Evolutionary conservation across 2,329 filamentous ascomycete genomes (phyloP).

Genomic region (Epichloe brachyelytri): DNA sequence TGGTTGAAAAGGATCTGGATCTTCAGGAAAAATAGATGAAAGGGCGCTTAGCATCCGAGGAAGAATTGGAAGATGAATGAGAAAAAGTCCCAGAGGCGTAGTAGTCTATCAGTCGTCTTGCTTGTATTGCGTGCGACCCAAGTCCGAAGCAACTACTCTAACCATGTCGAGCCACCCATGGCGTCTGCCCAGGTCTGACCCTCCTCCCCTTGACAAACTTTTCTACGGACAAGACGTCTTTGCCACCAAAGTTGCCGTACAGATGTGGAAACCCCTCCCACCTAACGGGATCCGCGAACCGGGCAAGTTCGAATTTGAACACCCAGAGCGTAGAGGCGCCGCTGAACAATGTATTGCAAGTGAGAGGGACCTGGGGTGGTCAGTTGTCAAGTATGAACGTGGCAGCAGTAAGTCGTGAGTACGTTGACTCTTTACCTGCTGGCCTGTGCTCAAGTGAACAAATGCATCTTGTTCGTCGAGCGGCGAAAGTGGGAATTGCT

Average conservation of each 20-base stretch:
- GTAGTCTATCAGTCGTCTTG: too few relatives aligned
- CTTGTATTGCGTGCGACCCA: neutral
- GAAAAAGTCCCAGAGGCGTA: too few relatives aligned
- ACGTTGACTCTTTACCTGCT: conserved; percentile 29
- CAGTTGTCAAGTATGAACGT: neutral
- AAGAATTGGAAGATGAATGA: neutral
- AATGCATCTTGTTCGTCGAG: conserved; percentile 49
- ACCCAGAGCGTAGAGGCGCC: conserved; percentile 30
- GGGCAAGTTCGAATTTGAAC: conserved; percentile 38
- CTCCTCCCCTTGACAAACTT: conserved; percentile 33
- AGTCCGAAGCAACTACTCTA: conserved; percentile 20
- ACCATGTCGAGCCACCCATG: conserved; percentile 27
- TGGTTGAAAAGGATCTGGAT: conserved; percentile 76
- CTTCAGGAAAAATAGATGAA: conserved; percentile 11
- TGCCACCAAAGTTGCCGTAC: conserved; percentile 42
- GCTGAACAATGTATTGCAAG: conserved; percentile 32
- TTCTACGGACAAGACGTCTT: conserved; percentile 34
- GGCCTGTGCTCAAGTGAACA: conserved; percentile 45
- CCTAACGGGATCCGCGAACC: conserved; percentile 29
- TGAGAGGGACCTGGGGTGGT: conserved; percentile 27
- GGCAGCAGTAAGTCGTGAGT: too few relatives aligned
- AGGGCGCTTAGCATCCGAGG: neutral
- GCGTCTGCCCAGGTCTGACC: conserved; percentile 34
- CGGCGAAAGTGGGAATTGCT: conserved; percentile 42
- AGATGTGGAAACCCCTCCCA: conserved; percentile 52